Conservation (phyloP, 352 stramenopile species). For the Phytophthora tentaculata region DNA sequence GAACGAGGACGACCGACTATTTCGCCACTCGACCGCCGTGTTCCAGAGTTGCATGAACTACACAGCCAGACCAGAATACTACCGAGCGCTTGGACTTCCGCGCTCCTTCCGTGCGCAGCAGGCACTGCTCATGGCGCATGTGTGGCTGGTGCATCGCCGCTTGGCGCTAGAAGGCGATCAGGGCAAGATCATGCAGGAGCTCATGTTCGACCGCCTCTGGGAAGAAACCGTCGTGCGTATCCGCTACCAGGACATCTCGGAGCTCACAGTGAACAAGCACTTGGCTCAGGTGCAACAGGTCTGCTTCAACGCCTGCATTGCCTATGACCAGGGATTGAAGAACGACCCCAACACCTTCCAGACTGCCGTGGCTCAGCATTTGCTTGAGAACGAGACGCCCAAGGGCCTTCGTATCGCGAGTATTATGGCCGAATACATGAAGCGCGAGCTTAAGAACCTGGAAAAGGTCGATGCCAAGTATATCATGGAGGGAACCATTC, state of each 20-base stretch:
- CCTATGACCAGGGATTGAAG: slow-evolving; percentile 93
- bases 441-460: slow-evolving; percentile 81
- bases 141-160: slow-evolving; percentile 97
- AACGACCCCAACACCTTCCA: slow-evolving; percentile 59
- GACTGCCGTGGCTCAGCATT: slow-evolving; percentile 69
- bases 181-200: slow-evolving; percentile 92
- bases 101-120: slow-evolving; percentile 93
- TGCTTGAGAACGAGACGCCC: slow-evolving; percentile 76
- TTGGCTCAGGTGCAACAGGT: slow-evolving; percentile 95
- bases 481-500: slow-evolving; percentile 76
- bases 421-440: slow-evolving; percentile 74
- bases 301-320: slow-evolving; percentile 94
- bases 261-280: slow-evolving; percentile 97
- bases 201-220: slow-evolving; percentile 97
- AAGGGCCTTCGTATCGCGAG: slow-evolving; percentile 63
- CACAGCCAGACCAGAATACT: slow-evolving; percentile 77
- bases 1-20: slow-evolving; percentile 86
- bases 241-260: slow-evolving; percentile 91
- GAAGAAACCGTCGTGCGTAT: slow-evolving; percentile 95
- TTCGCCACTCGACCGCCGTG: slow-evolving; percentile 71
- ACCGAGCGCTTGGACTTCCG: slow-evolving; percentile 62
- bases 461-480: slow-evolving; percentile 79
- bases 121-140: slow-evolving; percentile 93
- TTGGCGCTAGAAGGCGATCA: slow-evolving; percentile 83
- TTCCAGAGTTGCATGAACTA: slow-evolving; percentile 89